Conservation (phyloP, 1,284 basidiomycete genomes). For the Cryptococcus depauperatus region DNA sequence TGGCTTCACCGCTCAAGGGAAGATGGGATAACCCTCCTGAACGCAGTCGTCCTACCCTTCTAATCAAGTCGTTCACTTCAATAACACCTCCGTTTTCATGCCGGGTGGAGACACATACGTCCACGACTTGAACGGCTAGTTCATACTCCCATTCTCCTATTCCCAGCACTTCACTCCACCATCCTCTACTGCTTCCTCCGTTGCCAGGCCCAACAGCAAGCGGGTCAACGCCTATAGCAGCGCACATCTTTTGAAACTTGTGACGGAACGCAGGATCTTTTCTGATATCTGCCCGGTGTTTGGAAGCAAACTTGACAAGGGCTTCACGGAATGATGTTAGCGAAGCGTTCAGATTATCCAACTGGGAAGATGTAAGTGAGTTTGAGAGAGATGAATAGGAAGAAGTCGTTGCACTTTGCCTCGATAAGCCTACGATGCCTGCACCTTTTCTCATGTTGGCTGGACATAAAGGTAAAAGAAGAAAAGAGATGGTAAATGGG, state of each 20-base stretch:
- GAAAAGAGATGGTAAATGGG: not conserved
- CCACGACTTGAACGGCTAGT: constrained; percentile 92
- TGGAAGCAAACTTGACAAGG: constrained; percentile 69
- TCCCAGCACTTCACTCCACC: constrained; percentile 81
- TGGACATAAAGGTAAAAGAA: not conserved
- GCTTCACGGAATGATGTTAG: constrained; percentile 75
- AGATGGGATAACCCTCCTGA: constrained; percentile 4
- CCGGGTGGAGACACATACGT: constrained; percentile 84
- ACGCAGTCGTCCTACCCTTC: constrained; percentile 67
- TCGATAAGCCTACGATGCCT: constrained; percentile 48
- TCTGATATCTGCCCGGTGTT: constrained; percentile 76
- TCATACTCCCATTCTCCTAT: constrained; percentile 90
- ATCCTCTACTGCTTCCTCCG: constrained; percentile 56
- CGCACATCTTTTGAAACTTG: constrained; percentile 94
- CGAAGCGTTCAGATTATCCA: constrained; percentile 70
- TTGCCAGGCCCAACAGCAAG: constrained; percentile 54
- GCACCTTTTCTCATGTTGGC: constrained; percentile 47
- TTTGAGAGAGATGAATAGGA: constrained; percentile 72
- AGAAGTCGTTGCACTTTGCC: constrained; percentile 41
- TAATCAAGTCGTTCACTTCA: constrained; percentile 73
- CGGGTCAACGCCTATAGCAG: constrained; percentile 89
- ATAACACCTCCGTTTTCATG: constrained; percentile 87
- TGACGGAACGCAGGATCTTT: constrained; percentile 79
- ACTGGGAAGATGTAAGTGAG: constrained; percentile 65
- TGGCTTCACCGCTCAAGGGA: not conserved